These are phyloP conservation scores for Ascochyta lentis DNA, from an alignment of 2,329 filamentous ascomycete species.

Conservation along the genomic window DNA sequence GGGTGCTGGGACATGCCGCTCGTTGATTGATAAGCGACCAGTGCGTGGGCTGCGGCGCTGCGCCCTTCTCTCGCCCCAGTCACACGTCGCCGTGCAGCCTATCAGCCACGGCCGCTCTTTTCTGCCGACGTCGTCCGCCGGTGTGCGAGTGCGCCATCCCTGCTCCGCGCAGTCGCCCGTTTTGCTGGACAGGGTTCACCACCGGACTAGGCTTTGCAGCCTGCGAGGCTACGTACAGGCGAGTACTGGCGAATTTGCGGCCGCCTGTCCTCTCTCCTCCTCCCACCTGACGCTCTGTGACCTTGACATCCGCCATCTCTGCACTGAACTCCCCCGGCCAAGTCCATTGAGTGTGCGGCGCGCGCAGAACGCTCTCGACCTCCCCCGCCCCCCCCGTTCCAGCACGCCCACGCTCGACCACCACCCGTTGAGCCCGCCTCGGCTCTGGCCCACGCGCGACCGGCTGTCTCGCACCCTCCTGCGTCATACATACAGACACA, in stretches of 20 bases:
- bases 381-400: not conserved
- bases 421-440: slow-evolving; percentile 6
- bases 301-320: not conserved
- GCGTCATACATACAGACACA: slow-evolving; percentile 16
- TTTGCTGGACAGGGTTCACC: slow-evolving; percentile 21
- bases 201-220: slow-evolving; percentile 13
- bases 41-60: slow-evolving; percentile 14
- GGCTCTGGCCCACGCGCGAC: slow-evolving; percentile 21
- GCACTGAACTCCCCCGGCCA: slow-evolving; percentile 2
- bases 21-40: slow-evolving; percentile 30
- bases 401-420: not conserved
- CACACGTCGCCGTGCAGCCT: slow-evolving; percentile 17
- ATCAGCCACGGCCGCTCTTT: slow-evolving; percentile 16
- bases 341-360: slow-evolving; percentile 16
- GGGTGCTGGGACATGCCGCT: not conserved
- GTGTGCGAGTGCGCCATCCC: slow-evolving; percentile 21
- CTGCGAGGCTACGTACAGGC: slow-evolving; percentile 18
- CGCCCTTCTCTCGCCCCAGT: slow-evolving; percentile 27
- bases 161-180: slow-evolving; percentile 26
- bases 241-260: slow-evolving; percentile 21
- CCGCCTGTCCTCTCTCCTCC: slow-evolving; percentile 21
- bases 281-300: slow-evolving; percentile 7
- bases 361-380: not conserved
- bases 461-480: slow-evolving; percentile 9
- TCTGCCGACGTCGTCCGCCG: slow-evolving; percentile 22